Percentiles rank a stretch among this genome's conserved stretches.
phyloP scores from a whole-genome alignment of 2,329 filamentous ascomycete genomes.

The Zymoseptoria passerinii region DNA sequence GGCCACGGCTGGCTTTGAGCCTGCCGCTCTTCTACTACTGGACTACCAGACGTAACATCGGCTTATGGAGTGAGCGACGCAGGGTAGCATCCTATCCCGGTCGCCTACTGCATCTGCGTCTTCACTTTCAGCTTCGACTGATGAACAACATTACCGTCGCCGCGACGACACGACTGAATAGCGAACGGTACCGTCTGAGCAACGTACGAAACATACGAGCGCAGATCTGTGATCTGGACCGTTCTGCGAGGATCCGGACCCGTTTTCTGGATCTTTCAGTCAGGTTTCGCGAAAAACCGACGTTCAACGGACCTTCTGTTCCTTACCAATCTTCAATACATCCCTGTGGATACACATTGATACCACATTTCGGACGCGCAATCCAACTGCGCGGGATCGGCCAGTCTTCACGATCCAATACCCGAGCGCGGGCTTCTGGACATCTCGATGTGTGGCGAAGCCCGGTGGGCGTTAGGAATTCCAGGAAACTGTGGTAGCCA shows the following conservation, averaged over 20 bases:
- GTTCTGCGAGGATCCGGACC: neutral
- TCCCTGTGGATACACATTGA: neutral
- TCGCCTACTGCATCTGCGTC: neutral
- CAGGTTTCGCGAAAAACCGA: neutral
- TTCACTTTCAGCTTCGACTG: neutral
- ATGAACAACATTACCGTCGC: neutral
- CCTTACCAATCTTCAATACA: neutral
- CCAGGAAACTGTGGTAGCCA: conserved; percentile 4
- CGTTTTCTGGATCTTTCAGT: neutral
- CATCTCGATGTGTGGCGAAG: neutral
- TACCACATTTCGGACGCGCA: neutral
- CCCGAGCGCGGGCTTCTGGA: neutral
- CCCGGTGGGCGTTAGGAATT: neutral
- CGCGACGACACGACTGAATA: neutral
- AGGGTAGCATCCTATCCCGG: neutral
- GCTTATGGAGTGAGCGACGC: neutral
- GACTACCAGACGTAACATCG: neutral
- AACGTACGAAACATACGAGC: neutral
- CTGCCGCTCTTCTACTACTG: neutral
- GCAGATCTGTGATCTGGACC: neutral
- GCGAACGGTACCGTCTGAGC: neutral
- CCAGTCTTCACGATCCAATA: neutral
- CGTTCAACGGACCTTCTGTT: neutral
- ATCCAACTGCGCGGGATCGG: neutral
- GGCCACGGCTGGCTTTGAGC: neutral